Base-by-base conservation (phyloP, 768 basidiomycete genomes). In the Russula olivacea region DNA sequence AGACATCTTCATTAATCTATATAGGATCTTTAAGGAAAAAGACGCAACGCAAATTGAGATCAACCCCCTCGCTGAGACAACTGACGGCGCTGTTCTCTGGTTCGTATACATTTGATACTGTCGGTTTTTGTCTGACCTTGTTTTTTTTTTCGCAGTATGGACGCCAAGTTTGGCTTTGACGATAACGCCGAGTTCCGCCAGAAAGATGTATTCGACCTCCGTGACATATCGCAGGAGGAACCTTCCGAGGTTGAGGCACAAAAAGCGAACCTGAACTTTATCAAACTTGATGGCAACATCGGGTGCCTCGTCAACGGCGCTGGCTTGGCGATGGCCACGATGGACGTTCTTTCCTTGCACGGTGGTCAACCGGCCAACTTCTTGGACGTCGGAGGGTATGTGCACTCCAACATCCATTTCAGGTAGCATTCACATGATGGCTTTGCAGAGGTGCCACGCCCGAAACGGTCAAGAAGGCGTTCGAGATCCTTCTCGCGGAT, bases 41-140 rank as follows among this genome's bases (percentile, higher is more conserved):
- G 97, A 99, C 72, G 94, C 97, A 1, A 98, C 96, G 15, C 97
- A 98, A 76, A 97, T 99, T 70, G 97, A 99, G 78, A 99, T 99
- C 74, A 99, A 99, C 78, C 97, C 97, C 21, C 80, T 99, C 81
- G 92, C 93, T 2, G 87, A 98, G 76, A 89, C 95, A 32, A 81
- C 78, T 15, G 94, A 98, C 70, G 97, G 97, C 9, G 82, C 82
- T 64, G 95, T 99, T 56, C 86, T 98, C 55, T 98, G 96, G 93
- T 93, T 69, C 67, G 83, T 76, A 4, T 47, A 41, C 32, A 11
- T n/a, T 45, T n/a, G 9, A n/a, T 3, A 59, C 66, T 14, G 11
- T 17, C 40, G 38, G 17, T 55, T 40, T 32, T 45, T 63, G 47
- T 21, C 57, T 62, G 57, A 69, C 47, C n/a, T 43, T 7, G 23